A percentile compares a stretch with the other conserved stretches of the same genome.
phyloP scores from a whole-genome alignment of 2,329 filamentous ascomycete species.

The Mycosphaerella sp. region DNA sequence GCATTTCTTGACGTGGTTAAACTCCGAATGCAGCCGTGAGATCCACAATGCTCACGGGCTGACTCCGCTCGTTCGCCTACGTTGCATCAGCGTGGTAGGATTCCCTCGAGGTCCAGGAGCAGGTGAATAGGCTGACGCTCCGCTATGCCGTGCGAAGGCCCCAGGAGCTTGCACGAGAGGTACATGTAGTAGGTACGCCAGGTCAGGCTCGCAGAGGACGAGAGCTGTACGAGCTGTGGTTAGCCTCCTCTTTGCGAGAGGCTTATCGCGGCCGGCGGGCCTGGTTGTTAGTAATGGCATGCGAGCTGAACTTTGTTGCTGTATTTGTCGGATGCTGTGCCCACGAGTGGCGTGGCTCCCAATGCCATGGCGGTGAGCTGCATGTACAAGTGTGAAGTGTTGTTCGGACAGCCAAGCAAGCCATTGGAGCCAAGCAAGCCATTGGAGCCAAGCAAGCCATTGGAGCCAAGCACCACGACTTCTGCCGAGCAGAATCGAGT shows the following conservation, averaged over 20 bases:
- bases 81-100: neutral
- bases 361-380: no score
- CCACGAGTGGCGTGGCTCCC: neutral
- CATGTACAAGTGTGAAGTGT: neutral
- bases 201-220: neutral
- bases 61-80: neutral
- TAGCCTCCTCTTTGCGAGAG: constrained; percentile 6
- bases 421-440: no score
- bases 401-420: neutral
- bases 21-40: neutral
- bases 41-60: constrained; percentile 1
- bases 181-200: neutral
- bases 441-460: no score
- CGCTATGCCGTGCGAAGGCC: neutral
- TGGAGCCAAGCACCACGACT: no score
- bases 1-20: neutral
- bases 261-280: constrained; percentile 16
- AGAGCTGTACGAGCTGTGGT: constrained; percentile 8
- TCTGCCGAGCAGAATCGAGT: no score
- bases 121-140: constrained; percentile 4
- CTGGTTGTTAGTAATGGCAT: constrained; percentile 8
- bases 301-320: constrained; percentile 5
- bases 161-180: neutral
- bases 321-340: constrained; percentile 1
- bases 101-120: neutral